These are phyloP conservation scores for Veloboletus limbatus DNA, from an alignment of 1,284 basidiomycete genomes.

Conservation along the genomic window DNA sequence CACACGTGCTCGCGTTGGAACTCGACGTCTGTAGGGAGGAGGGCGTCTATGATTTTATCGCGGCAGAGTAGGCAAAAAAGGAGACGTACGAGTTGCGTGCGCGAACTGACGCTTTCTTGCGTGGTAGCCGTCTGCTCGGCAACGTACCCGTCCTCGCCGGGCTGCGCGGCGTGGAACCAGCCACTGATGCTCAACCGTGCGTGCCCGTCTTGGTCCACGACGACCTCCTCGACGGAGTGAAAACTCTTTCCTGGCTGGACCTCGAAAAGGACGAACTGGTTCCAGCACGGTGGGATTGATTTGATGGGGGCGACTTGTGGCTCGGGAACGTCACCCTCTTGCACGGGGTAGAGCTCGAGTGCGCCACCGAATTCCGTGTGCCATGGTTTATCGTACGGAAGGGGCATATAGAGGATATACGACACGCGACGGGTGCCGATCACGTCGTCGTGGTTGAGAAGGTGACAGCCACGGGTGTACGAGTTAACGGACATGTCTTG, in stretches of 20 bases:
- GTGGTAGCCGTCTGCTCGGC: constrained; percentile 38
- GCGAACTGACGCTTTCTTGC: constrained; percentile 58
- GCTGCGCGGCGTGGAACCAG: constrained; percentile 94
- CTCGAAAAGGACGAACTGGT: constrained; percentile 96
- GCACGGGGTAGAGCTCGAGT: constrained; percentile 88
- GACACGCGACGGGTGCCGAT: constrained; percentile 94
- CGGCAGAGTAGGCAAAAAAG: neutral
- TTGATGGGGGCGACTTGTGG: constrained; percentile 62
- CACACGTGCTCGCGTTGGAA: constrained; percentile 38
- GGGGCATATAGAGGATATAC: constrained; percentile 96
- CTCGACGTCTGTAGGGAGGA: constrained; percentile 48
- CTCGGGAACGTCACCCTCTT: constrained; percentile 49
- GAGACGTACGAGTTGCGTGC: constrained; percentile 72
- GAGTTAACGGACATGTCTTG: constrained; percentile 97
- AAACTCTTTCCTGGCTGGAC: constrained; percentile 90
- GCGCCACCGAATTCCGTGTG: constrained; percentile 90
- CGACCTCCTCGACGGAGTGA: constrained; percentile 96
- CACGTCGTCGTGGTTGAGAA: constrained; percentile 97
- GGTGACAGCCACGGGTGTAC: constrained; percentile 88
- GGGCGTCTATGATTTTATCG: neutral
- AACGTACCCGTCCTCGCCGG: constrained; percentile 87
- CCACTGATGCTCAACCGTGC: constrained; percentile 88
- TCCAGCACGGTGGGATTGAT: constrained; percentile 83
- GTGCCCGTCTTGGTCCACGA: constrained; percentile 73
- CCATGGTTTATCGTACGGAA: constrained; percentile 68